These are phyloP conservation scores for Penicillium rolfsii DNA, from an alignment of 2,329 filamentous ascomycete species.

Conservation along the genomic window DNA sequence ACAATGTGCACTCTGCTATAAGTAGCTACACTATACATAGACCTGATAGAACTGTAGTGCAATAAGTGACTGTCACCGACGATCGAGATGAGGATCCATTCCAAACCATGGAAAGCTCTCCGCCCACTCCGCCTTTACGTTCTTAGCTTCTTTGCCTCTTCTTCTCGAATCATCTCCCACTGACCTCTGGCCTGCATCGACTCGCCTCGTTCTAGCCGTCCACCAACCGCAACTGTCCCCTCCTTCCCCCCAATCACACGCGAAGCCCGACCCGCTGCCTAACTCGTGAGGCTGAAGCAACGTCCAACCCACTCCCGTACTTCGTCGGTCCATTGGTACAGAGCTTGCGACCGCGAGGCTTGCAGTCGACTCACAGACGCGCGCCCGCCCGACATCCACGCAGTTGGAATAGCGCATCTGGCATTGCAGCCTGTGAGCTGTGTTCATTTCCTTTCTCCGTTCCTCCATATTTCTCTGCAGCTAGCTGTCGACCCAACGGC, in stretches of 20 bases:
- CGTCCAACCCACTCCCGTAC: slow-evolving; percentile 14
- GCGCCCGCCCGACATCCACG: slow-evolving; percentile 18
- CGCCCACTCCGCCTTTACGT: slow-evolving; percentile 27
- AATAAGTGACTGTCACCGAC: not conserved
- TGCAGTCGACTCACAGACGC: slow-evolving; percentile 21
- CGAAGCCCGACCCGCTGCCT: slow-evolving; percentile 35
- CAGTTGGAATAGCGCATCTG: slow-evolving; percentile 12
- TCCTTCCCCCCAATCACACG: slow-evolving; percentile 8
- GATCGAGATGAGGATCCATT: slow-evolving; percentile 33
- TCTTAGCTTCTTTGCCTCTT: slow-evolving; percentile 10
- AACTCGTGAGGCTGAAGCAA: slow-evolving; percentile 45
- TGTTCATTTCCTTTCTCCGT: slow-evolving; percentile 8
- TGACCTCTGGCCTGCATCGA: slow-evolving; percentile 1
- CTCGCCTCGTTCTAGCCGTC: slow-evolving; percentile 7
- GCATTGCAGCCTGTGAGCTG: slow-evolving; percentile 25
- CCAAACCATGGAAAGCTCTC: slow-evolving; percentile 29
- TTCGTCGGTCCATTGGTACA: slow-evolving; percentile 17
- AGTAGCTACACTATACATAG: not conserved
- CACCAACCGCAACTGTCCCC: not conserved
- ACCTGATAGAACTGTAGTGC: not conserved
- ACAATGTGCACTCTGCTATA: not conserved
- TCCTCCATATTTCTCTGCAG: slow-evolving; percentile 22
- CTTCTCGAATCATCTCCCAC: slow-evolving; percentile 13
- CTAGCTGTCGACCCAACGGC: slow-evolving; percentile 27
- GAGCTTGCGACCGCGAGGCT: slow-evolving; percentile 14